A percentile compares a stretch with the other conserved stretches of the same genome.
phyloP scores from a whole-genome alignment of 257 asterid species.

The Penstemon davidsonii region DNA sequence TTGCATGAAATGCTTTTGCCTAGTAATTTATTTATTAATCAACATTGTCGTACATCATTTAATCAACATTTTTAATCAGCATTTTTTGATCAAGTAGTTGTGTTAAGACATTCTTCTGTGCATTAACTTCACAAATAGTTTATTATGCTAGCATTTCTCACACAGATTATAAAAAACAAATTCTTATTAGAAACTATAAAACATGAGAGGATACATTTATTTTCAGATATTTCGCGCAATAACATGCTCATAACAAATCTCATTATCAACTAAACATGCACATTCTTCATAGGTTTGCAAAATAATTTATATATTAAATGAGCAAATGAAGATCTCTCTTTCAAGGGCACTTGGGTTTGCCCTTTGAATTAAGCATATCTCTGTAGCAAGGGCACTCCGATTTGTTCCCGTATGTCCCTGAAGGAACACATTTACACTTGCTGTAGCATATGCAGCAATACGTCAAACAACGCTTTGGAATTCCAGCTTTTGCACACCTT shows the following conservation, averaged over 20 bases:
- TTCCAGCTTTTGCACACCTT: slow-evolving; percentile 47
- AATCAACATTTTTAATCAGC: too few species aligned
- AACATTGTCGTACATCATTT: too few species aligned
- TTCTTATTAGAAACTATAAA: background rate
- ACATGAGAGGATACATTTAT: background rate
- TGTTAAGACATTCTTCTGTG: too few species aligned
- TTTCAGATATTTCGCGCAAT: background rate
- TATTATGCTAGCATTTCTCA: background rate
- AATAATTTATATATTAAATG: background rate
- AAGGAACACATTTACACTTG: slow-evolving; percentile 48
- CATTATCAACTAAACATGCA: background rate
- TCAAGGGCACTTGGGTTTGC: slow-evolving; percentile 49
- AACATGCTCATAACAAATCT: background rate
- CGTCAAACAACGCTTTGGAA: slow-evolving; percentile 37
- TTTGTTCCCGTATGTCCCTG: slow-evolving; percentile 50
- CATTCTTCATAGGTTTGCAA: background rate
- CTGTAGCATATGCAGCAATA: slow-evolving; percentile 43
- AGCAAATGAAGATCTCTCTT: background rate
- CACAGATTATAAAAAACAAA: background rate
- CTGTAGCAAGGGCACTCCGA: slow-evolving; percentile 50
- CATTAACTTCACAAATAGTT: too few species aligned
- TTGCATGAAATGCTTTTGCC: too few species aligned
- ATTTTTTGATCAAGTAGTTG: too few species aligned
- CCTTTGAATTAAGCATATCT: slow-evolving; percentile 42
- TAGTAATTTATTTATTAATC: too few species aligned